These are phyloP conservation scores for Pilatotrama ljubarskyi DNA, from an alignment of 768 basidiomycete genomes.

Conservation along the genomic window DNA sequence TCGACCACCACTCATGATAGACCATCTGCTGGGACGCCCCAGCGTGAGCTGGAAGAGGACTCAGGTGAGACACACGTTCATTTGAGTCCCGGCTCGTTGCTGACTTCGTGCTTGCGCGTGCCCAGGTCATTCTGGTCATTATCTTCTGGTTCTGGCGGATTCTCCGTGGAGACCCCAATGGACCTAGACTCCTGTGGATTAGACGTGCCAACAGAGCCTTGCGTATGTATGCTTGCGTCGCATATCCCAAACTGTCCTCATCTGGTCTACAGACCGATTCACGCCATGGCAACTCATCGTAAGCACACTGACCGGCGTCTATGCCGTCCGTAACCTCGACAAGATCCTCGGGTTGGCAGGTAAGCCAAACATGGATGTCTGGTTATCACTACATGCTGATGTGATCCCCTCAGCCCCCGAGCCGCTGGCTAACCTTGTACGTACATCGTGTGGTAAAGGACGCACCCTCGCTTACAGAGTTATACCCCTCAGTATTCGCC, in stretches of 20 bases:
- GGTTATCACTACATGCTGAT: background rate
- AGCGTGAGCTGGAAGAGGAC: conserved; percentile 87
- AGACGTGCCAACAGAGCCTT: conserved; percentile 57
- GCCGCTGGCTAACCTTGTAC: conserved; percentile 83
- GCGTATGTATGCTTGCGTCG: conserved; percentile 43
- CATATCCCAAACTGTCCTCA: background rate
- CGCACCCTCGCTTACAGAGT: conserved; percentile 3
- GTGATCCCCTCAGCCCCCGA: conserved; percentile 69
- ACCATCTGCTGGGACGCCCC: conserved; percentile 87
- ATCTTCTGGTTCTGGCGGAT: conserved; percentile 91
- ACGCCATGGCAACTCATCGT: conserved; percentile 97
- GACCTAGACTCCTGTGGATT: conserved; percentile 69
- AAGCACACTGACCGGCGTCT: conserved; percentile 81
- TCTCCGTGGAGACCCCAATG: conserved; percentile 56
- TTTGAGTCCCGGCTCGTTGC: background rate
- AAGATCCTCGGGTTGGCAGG: conserved; percentile 81
- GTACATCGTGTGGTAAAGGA: conserved; percentile 32
- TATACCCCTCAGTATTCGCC: conserved; percentile 68
- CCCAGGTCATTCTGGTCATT: conserved; percentile 85
- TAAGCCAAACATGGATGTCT: conserved; percentile 39
- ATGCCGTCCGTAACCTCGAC: conserved; percentile 82
- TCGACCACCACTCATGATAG: conserved; percentile 65
- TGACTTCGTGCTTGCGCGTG: conserved; percentile 3
- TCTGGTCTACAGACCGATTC: conserved; percentile 58
- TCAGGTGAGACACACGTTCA: conserved; percentile 50